Evolutionary conservation across 2,329 filamentous ascomycete species (phyloP).

Genomic region (Sarocladiaceae sp.): DNA sequence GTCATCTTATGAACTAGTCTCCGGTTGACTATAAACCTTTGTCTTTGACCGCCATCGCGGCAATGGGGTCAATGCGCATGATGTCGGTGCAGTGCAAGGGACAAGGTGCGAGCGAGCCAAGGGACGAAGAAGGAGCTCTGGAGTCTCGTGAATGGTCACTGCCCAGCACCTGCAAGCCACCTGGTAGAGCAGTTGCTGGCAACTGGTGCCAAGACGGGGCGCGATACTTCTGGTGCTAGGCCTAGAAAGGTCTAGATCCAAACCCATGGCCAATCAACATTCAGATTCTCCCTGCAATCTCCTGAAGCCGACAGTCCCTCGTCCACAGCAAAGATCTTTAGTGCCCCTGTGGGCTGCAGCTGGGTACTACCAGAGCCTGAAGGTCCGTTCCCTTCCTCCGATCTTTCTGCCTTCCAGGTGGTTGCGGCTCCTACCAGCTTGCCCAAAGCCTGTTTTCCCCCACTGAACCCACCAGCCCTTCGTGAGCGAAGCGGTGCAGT

Average conservation of each 20-base stretch:
- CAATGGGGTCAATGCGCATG: not conserved
- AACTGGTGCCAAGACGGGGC: not conserved
- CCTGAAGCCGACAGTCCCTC: no score
- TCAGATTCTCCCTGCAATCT: not conserved
- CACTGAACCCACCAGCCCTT: not conserved
- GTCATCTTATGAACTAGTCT: not conserved
- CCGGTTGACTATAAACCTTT: no score
- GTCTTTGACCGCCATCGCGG: conserved; percentile 6
- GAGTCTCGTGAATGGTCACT: no score
- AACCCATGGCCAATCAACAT: not conserved
- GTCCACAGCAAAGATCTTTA: not conserved
- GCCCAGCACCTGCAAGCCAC: no score
- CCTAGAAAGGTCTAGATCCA: not conserved
- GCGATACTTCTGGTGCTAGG: not conserved
- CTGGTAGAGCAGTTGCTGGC: not conserved
- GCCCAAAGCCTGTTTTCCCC: not conserved
- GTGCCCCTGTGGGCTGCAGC: conserved; percentile 4
- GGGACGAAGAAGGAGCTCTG: not conserved
- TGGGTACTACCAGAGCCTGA: conserved; percentile 3
- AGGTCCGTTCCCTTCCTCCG: no score
- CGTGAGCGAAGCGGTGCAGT: not conserved
- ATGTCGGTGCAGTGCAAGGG: conserved; percentile 6
- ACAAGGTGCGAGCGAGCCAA: no score
- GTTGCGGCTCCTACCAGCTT: no score
- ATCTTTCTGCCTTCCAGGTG: no score